Evolutionary conservation across 768 basidiomycete species (phyloP).

Genomic region (Tephrocybe sp.): DNA sequence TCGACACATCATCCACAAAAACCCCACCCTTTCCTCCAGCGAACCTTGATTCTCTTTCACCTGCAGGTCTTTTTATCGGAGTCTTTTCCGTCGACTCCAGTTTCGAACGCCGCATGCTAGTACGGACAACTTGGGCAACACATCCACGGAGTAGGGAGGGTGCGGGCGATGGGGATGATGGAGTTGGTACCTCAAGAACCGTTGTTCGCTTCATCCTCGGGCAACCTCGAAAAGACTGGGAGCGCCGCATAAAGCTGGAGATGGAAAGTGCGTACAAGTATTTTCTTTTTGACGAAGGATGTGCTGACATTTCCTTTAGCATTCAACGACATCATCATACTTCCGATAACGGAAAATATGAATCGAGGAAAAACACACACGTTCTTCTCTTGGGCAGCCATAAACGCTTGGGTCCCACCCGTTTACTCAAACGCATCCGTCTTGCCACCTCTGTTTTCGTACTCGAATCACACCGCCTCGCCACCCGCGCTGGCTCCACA

Average conservation of each 20-base stretch:
- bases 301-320: constrained; percentile 37
- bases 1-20: constrained; percentile 32
- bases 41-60: constrained; percentile 71
- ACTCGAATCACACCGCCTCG: constrained; percentile 55
- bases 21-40: constrained; percentile 66
- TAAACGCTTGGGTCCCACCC: constrained; percentile 89
- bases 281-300: not conserved
- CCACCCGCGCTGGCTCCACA: constrained; percentile 70
- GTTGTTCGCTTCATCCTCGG: constrained; percentile 90
- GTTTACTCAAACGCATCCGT: constrained; percentile 52
- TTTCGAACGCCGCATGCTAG: constrained; percentile 82
- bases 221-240: constrained; percentile 77
- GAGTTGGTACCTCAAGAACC: constrained; percentile 76
- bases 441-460: constrained; percentile 58
- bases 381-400: constrained; percentile 91
- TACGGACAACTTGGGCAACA: constrained; percentile 87
- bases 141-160: constrained; percentile 79
- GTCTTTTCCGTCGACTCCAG: constrained; percentile 88
- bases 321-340: constrained; percentile 83
- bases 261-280: constrained; percentile 71
- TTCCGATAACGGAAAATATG: constrained; percentile 93
- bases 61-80: constrained; percentile 85
- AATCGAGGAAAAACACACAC: constrained; percentile 91
- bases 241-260: constrained; percentile 78
- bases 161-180: constrained; percentile 67